Percentiles rank a stretch among this genome's conserved stretches.
These are phyloP conservation scores for Dipteronia dyeriana DNA, from an alignment of 345 rosid genomes.

Conservation along the genomic window DNA sequence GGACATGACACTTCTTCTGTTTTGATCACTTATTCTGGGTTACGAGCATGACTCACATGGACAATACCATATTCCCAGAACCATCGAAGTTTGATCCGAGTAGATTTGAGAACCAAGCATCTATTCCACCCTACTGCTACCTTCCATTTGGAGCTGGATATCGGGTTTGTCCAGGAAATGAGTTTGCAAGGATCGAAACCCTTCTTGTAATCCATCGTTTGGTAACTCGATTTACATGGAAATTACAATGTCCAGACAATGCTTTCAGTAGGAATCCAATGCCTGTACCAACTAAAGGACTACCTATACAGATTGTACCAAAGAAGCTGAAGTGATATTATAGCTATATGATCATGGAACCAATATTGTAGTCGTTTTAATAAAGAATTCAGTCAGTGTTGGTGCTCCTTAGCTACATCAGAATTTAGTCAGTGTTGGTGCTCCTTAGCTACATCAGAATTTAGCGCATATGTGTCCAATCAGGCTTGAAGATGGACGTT, in stretches of 20 bases:
- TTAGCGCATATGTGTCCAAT: too few species aligned
- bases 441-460: neutral
- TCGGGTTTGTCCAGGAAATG: slow-evolving; percentile 57
- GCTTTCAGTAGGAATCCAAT: slow-evolving; percentile 43
- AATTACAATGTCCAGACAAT: slow-evolving; percentile 34
- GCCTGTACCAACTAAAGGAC: slow-evolving; percentile 51
- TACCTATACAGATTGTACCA: slow-evolving; percentile 36
- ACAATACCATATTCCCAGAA: slow-evolving; percentile 42
- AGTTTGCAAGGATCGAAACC: slow-evolving; percentile 54
- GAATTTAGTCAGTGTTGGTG: neutral
- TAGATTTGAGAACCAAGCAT: slow-evolving; percentile 45
- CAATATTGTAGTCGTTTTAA: too few species aligned
- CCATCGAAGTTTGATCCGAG: slow-evolving; percentile 47
- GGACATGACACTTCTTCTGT: slow-evolving; percentile 58
- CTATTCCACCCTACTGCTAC: slow-evolving; percentile 52
- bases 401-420: neutral
- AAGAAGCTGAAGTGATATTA: slow-evolving; percentile 14
- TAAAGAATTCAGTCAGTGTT: neutral
- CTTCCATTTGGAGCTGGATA: slow-evolving; percentile 54
- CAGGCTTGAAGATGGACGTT: neutral
- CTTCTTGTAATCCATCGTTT: slow-evolving; percentile 46
- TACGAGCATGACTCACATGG: slow-evolving; percentile 49
- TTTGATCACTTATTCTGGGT: slow-evolving; percentile 60
- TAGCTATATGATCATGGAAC: neutral
- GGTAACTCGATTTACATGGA: slow-evolving; percentile 51